Evolutionary conservation across 1,139 yeast species (phyloP).

Genomic region (Sugiyamaella grinbergsii): DNA sequence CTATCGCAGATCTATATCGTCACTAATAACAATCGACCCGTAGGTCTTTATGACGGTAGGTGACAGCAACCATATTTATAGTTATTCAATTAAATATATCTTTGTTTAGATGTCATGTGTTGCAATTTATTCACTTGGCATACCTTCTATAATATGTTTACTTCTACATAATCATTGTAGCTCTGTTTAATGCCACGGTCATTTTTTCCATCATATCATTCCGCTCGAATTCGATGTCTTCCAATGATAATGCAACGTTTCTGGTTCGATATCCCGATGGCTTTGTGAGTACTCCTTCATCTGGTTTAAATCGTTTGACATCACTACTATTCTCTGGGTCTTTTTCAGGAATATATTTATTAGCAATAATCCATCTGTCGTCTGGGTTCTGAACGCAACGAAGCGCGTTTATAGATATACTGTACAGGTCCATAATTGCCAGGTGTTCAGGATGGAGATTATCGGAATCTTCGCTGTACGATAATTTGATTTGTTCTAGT

Average conservation of each 20-base stretch:
- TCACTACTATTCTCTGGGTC: slow-evolving; percentile 20
- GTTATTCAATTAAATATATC: too few species aligned
- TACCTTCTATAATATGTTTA: background rate
- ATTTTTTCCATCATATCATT: slow-evolving; percentile 21
- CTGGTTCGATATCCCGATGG: slow-evolving; percentile 24
- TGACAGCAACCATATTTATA: too few species aligned
- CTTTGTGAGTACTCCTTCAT: background rate
- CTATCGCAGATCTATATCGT: slow-evolving; percentile 16
- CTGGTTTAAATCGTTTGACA: slow-evolving; percentile 17
- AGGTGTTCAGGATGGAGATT: slow-evolving; percentile 18
- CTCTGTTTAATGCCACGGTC: slow-evolving; percentile 6
- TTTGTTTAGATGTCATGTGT: too few species aligned
- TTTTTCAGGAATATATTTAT: slow-evolving; percentile 24
- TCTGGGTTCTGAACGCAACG: slow-evolving; percentile 32
- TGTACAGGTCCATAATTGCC: slow-evolving; percentile 23
- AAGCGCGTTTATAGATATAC: slow-evolving; percentile 37
- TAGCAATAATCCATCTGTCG: slow-evolving; percentile 39
- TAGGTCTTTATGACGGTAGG: slow-evolving; percentile 20
- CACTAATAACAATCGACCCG: slow-evolving; percentile 5
- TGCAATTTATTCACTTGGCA: too few species aligned
- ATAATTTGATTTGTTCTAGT: slow-evolving; percentile 26
- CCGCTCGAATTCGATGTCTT: slow-evolving; percentile 29
- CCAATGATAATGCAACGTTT: slow-evolving; percentile 27
- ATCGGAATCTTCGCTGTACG: slow-evolving; percentile 15
- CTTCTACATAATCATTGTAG: slow-evolving; percentile 15